These are phyloP conservation scores for Salix viminalis DNA, from an alignment of 345 rosid species.

Conservation along the genomic window DNA sequence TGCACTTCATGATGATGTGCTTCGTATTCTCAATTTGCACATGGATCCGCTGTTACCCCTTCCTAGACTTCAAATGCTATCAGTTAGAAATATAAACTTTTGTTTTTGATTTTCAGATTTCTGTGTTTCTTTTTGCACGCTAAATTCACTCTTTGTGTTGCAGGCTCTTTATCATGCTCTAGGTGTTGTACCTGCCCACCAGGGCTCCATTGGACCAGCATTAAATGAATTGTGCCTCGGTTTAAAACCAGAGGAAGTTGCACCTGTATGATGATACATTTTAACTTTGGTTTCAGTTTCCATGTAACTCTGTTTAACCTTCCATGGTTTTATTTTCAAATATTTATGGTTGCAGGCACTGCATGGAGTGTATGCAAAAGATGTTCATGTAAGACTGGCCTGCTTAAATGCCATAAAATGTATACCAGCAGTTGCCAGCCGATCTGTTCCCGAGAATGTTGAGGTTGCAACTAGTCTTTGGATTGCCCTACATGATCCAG, in stretches of 20 bases:
- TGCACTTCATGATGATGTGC: conserved; percentile 77
- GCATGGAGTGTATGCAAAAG: conserved; percentile 87
- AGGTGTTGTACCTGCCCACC: conserved; percentile 79
- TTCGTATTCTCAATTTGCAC: conserved; percentile 75
- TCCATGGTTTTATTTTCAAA: conserved; percentile 3
- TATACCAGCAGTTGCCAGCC: conserved; percentile 76
- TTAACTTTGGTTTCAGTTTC: neutral
- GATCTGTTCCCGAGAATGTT: conserved; percentile 64
- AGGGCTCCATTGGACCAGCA: conserved; percentile 79
- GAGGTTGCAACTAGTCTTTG: conserved; percentile 84
- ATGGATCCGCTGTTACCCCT: conserved; percentile 87
- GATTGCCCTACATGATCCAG: conserved; percentile 94
- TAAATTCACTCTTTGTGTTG: conserved; percentile 17
- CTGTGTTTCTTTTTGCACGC: conserved; percentile 4
- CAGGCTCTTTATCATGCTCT: conserved; percentile 92
- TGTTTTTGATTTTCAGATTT: neutral
- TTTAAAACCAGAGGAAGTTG: conserved; percentile 72
- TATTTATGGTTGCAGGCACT: conserved; percentile 59
- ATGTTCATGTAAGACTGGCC: conserved; percentile 93
- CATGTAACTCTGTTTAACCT: neutral
- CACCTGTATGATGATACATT: conserved; percentile 51
- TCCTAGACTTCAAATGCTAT: conserved; percentile 90
- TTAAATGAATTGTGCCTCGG: conserved; percentile 95
- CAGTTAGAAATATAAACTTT: conserved; percentile 48
- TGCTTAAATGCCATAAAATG: conserved; percentile 94